Evolutionary conservation across 2,329 filamentous ascomycete species (phyloP), one percentile per base, ranked within the genome.

Genomic region (Ilyonectria mors-panacis): DNA sequence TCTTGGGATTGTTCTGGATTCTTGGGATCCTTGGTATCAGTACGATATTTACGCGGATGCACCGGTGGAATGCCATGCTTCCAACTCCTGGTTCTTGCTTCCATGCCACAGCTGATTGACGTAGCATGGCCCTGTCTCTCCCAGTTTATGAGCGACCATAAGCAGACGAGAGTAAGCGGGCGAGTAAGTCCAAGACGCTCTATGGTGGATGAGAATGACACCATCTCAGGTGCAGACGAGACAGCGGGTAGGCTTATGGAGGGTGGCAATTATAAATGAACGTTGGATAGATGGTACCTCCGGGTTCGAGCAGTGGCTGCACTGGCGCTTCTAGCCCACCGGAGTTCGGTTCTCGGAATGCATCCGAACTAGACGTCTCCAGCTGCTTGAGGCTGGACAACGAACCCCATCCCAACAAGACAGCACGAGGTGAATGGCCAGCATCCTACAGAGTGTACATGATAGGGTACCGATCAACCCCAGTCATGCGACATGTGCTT

Each of bases 301-400:
- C 48, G 15, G 48, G 30, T 21, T 4, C 26, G 33, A 45, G 21
- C 21, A 42, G 60, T 63, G 68, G 64, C 54, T 61, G 59, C 55
- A 33, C 33, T 51, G 48, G 48, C 30, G 48, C 50, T 53, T 19
- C 50, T 35, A 19, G n/a, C 13, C n/a, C 50, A 35, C 28, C 19
- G 50, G 30, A 12, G 12, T 35, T 35, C 50, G 50, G 30, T 12
- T 37, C 50, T 53, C 50, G 30, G 50, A 23, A 53, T 21, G 8
- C 48, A 30, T 33, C 48, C 48, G 26, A 51, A 19, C 48, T 51
- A n/a, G n/a, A 19, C 19, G 48, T 33, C 28, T 35, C 48, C 26
- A 51, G 17, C 47, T 6, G 23, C 47, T 50, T 5, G 26, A 50
- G 17, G 26, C n/a, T 33, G 48, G 48, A 51, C 6, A 51, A 33